Percentiles rank a stretch among this genome's conserved stretches.
These are phyloP conservation scores for Penicillium verhagenii DNA, from an alignment of 495 filamentous ascomycete species.

Conservation along the genomic window DNA sequence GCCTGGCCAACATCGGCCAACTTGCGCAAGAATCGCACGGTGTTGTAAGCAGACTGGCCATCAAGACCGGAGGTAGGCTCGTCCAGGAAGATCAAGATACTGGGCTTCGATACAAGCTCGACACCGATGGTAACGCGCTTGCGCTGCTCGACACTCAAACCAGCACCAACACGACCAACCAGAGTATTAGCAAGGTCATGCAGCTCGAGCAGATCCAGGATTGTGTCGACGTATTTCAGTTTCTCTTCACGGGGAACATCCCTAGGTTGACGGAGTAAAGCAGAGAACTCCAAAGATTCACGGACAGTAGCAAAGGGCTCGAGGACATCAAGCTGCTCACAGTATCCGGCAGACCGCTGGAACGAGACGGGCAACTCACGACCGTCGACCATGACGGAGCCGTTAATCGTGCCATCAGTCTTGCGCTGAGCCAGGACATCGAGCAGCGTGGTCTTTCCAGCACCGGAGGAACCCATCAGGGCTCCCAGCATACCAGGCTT, in stretches of 20 bases:
- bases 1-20: constrained; percentile 67
- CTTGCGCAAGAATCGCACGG: constrained; percentile 63
- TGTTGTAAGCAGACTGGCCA: constrained; percentile 61
- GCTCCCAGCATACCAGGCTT: constrained; percentile 82
- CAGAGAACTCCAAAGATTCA: constrained; percentile 60
- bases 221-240: constrained; percentile 57
- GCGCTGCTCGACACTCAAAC: constrained; percentile 59
- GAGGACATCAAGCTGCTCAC: constrained; percentile 61
- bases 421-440: constrained; percentile 64
- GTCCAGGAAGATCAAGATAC: constrained; percentile 71
- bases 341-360: constrained; percentile 66
- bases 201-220: constrained; percentile 60
- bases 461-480: constrained; percentile 65
- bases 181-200: constrained; percentile 53
- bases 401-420: constrained; percentile 81
- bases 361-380: constrained; percentile 74
- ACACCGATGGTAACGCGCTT: constrained; percentile 68
- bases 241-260: constrained; percentile 54
- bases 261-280: constrained; percentile 54
- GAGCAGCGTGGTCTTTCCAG: constrained; percentile 63
- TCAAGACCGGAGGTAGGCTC: constrained; percentile 77
- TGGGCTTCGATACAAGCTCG: constrained; percentile 65
- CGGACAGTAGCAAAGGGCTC: constrained; percentile 60
- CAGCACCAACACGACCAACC: constrained; percentile 52
- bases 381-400: constrained; percentile 84